A percentile compares a stretch with the other conserved stretches of the same genome.
phyloP scores from a whole-genome alignment of 768 basidiomycete species.

The Hygrocybe punicea region DNA sequence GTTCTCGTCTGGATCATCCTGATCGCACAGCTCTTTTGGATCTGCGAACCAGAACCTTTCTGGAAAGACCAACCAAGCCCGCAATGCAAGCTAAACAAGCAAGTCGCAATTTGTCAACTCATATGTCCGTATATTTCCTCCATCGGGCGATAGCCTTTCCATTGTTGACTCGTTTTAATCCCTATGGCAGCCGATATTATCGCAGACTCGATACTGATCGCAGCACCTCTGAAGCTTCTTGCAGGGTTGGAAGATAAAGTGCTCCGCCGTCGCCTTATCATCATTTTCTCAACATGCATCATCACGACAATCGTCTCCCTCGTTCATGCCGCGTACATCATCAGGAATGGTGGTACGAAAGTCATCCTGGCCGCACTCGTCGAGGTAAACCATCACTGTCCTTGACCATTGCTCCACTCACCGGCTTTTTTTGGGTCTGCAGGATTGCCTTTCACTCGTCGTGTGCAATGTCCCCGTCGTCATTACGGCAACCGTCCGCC shows the following conservation, averaged over 20 bases:
- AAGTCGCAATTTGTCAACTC: conserved; percentile 53
- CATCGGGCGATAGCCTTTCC: too few species aligned
- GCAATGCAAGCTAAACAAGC: conserved; percentile 43
- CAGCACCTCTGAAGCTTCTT: conserved; percentile 46
- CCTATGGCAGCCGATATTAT: conserved; percentile 42
- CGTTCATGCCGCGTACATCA: conserved; percentile 46
- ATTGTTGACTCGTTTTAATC: too few species aligned
- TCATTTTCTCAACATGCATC: conserved; percentile 55
- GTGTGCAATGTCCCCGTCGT: conserved; percentile 43
- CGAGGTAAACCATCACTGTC: too few species aligned
- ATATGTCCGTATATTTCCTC: conserved; percentile 34
- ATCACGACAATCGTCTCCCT: conserved; percentile 45
- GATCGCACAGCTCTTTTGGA: conserved; percentile 44
- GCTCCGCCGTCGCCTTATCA: conserved; percentile 40
- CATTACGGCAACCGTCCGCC: conserved; percentile 20
- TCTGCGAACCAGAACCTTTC: conserved; percentile 36
- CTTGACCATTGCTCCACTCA: too few species aligned
- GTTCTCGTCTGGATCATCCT: conserved; percentile 34
- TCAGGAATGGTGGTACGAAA: conserved; percentile 25
- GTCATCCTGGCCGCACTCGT: conserved; percentile 41
- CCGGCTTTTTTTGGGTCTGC: too few species aligned
- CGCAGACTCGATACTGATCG: conserved; percentile 45
- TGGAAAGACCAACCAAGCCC: conserved; percentile 41
- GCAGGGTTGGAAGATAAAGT: conserved; percentile 38
- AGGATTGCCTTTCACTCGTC: conserved; percentile 37